phyloP scores from a whole-genome alignment of 805 yeast species.

The Myxozyma monticola region DNA sequence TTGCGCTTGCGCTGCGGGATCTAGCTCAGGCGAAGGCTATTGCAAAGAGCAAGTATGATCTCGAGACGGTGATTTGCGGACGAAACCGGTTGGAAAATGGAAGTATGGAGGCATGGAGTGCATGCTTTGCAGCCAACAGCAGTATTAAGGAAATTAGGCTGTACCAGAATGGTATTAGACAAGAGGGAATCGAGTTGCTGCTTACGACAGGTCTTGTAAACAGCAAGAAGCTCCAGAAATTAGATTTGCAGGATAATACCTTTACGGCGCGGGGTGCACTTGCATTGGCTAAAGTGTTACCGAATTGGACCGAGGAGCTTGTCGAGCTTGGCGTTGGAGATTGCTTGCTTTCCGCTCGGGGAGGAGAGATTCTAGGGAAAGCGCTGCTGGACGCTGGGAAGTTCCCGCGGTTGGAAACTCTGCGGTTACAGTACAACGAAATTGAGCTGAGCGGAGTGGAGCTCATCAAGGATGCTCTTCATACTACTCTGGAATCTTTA shows the following conservation, averaged over 20 bases:
- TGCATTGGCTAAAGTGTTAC: conserved; percentile 61
- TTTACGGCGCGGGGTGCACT: conserved; percentile 69
- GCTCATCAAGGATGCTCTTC: conserved; percentile 55
- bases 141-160: conserved; percentile 67
- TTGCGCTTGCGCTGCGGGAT: conserved; percentile 79
- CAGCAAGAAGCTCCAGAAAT: conserved; percentile 58
- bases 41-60: conserved; percentile 41
- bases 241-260: conserved; percentile 95
- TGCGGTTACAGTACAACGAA: conserved; percentile 88
- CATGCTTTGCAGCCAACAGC: conserved; percentile 80
- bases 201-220: conserved; percentile 68
- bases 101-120: conserved; percentile 77
- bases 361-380: conserved; percentile 58
- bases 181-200: conserved; percentile 79
- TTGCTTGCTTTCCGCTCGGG: conserved; percentile 77
- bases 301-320: conserved; percentile 61
- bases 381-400: conserved; percentile 38
- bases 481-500: conserved; percentile 57
- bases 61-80: conserved; percentile 87
- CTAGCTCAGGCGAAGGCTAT: conserved; percentile 64
- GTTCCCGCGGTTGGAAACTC: conserved; percentile 49
- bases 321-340: conserved; percentile 84
- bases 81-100: conserved; percentile 97
- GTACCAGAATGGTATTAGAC: conserved; percentile 97
- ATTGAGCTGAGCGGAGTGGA: conserved; percentile 66